phyloP scores from a whole-genome alignment of 2,329 filamentous ascomycete species.

The Penicillium psychrosexuale region DNA sequence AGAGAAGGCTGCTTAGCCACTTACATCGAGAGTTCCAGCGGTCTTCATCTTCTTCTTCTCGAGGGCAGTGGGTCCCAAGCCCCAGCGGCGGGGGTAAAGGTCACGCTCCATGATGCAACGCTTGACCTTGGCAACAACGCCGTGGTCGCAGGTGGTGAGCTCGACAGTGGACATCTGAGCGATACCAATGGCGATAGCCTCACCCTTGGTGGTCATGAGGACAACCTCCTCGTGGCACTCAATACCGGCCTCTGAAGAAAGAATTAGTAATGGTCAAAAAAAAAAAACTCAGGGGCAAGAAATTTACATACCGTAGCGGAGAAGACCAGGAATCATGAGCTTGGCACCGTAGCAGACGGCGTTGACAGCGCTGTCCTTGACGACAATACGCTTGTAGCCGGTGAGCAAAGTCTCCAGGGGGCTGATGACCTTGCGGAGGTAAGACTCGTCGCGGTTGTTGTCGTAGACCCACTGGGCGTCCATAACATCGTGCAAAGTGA shows the following conservation, averaged over 20 bases:
- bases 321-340: slow-evolving; percentile 94
- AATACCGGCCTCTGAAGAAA: slow-evolving; percentile 70
- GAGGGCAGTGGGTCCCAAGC: slow-evolving; percentile 82
- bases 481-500: slow-evolving; percentile 91
- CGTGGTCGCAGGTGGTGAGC: slow-evolving; percentile 94
- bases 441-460: slow-evolving; percentile 91
- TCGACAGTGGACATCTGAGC: slow-evolving; percentile 98
- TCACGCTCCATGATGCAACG: slow-evolving; percentile 99
- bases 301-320: slow-evolving; percentile 71
- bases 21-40: slow-evolving; percentile 81
- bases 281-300: background rate
- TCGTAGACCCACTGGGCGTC: slow-evolving; percentile 96
- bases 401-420: slow-evolving; percentile 90
- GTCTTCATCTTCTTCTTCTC: slow-evolving; percentile 99
- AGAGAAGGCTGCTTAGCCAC: background rate
- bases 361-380: slow-evolving; percentile 96
- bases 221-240: slow-evolving; percentile 96
- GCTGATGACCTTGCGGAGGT: slow-evolving; percentile 84
- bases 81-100: slow-evolving; percentile 94
- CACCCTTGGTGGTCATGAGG: slow-evolving; percentile 97
- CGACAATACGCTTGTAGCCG: slow-evolving; percentile 92
- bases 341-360: slow-evolving; percentile 98
- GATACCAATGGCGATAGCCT: slow-evolving; percentile 94
- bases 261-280: slow-evolving; percentile 4
- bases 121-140: slow-evolving; percentile 98